Evolutionary conservation across 441 rosid genomes (phyloP).

Genomic region (Daphne laureola): DNA sequence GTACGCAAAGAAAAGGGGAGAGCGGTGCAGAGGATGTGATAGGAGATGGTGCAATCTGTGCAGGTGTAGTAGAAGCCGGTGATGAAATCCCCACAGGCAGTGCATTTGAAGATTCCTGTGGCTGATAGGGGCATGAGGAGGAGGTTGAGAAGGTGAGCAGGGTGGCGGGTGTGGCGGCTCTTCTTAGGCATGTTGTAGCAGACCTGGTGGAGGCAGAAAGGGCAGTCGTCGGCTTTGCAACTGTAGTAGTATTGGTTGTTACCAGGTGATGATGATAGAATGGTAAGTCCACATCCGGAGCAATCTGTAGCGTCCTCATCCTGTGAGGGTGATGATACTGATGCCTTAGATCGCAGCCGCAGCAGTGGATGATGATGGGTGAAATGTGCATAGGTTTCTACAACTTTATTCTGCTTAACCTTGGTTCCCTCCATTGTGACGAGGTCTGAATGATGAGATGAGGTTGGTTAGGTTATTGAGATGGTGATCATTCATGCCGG

Average conservation of each 20-base stretch:
- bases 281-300: conserved; percentile 27
- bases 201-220: conserved; percentile 29
- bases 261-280: conserved; percentile 21
- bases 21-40: conserved; percentile 34
- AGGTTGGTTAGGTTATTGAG: no score
- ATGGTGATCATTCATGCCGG: conserved; percentile 10
- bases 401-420: conserved; percentile 9
- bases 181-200: conserved; percentile 40
- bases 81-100: conserved; percentile 30
- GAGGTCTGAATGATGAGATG: no score
- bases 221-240: conserved; percentile 40
- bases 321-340: neutral
- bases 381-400: conserved; percentile 24
- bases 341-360: neutral
- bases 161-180: conserved; percentile 35
- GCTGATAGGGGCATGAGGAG: conserved; percentile 14
- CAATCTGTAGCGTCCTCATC: conserved; percentile 12
- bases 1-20: conserved; percentile 32
- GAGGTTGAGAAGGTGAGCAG: conserved; percentile 30
- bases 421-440: conserved; percentile 3
- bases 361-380: conserved; percentile 44
- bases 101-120: conserved; percentile 17
- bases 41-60: conserved; percentile 21
- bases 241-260: conserved; percentile 24
- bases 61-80: conserved; percentile 40